These are phyloP conservation scores for Paspalum vaginatum DNA, from an alignment of 176 grass and related monocot species.

Conservation along the genomic window DNA sequence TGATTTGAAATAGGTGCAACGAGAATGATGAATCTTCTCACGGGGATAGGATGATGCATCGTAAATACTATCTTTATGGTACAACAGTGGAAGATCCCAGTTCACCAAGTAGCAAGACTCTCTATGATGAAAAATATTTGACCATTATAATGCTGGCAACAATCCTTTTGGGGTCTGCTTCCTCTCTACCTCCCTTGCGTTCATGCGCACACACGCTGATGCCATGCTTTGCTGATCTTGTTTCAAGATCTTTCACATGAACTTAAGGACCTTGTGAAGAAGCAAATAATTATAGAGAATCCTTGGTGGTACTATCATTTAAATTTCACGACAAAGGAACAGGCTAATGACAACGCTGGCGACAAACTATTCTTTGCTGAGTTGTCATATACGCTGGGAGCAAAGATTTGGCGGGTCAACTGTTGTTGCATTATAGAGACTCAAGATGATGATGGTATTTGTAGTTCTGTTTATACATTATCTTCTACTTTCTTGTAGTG, in stretches of 20 bases:
- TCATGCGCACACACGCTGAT: neutral
- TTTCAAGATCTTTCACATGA: conserved; percentile 8
- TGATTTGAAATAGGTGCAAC: neutral
- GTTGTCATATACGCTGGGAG: neutral
- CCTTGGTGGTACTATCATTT: conserved; percentile 22
- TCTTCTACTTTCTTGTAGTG: neutral
- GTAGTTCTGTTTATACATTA: neutral
- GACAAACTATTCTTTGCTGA: conserved; percentile 31
- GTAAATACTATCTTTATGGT: neutral
- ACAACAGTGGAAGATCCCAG: neutral
- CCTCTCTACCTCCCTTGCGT: neutral
- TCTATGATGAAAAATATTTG: neutral
- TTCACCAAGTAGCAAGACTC: neutral
- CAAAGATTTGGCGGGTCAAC: neutral
- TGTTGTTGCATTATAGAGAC: conserved; percentile 1
- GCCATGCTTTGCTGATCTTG: neutral
- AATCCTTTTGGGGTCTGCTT: neutral
- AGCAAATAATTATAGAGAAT: neutral
- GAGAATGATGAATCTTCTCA: neutral
- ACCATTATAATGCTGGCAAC: neutral
- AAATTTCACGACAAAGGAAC: conserved; percentile 27
- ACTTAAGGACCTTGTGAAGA: conserved; percentile 8
- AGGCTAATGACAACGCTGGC: neutral
- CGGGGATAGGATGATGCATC: neutral
- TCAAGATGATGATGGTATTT: neutral